Conservation (phyloP, 148 eudicot genomes). For the Persicaria maculosa region DNA sequence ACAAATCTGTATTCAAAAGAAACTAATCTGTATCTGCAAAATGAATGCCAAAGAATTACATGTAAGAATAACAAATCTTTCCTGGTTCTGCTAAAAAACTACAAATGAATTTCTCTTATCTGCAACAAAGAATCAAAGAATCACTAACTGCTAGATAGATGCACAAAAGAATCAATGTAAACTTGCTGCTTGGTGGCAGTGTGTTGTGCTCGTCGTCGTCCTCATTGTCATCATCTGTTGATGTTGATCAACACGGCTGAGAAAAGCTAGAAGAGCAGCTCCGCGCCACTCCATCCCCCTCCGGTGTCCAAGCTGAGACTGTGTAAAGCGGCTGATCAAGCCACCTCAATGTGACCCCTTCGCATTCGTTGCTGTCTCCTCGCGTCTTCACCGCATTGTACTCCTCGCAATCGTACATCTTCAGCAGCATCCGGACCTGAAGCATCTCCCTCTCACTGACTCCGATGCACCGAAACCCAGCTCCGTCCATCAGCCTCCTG, state of each 20-base stretch:
- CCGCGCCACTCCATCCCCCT: slow-evolving; percentile 26
- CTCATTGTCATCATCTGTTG: slow-evolving; percentile 10
- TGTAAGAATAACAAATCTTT: no score
- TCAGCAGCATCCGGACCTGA: slow-evolving; percentile 71
- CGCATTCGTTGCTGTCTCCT: slow-evolving; percentile 17
- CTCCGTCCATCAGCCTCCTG: slow-evolving; percentile 50
- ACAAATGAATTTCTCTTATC: no score
- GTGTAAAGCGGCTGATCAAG: slow-evolving; percentile 78
- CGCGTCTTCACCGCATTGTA: slow-evolving; percentile 43
- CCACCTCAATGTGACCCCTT: slow-evolving; percentile 59
- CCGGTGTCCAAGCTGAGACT: slow-evolving; percentile 63
- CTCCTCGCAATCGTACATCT: slow-evolving; percentile 49
- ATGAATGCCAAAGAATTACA: no score
- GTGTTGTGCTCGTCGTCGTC: slow-evolving; percentile 19
- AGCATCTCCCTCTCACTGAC: slow-evolving; percentile 49
- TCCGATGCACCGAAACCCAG: slow-evolving; percentile 49
- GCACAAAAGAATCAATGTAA: no score
- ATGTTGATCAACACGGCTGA: slow-evolving; percentile 22
- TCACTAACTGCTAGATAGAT: no score
- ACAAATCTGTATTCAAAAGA: no score
- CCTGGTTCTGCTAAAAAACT: no score
- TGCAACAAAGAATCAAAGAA: no score
- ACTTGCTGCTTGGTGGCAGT: no score
- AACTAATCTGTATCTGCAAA: no score
- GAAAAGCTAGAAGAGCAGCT: slow-evolving; percentile 54